Evolutionary conservation across 2,329 filamentous ascomycete species (phyloP).

Genomic region (Trichoderma hamatum): DNA sequence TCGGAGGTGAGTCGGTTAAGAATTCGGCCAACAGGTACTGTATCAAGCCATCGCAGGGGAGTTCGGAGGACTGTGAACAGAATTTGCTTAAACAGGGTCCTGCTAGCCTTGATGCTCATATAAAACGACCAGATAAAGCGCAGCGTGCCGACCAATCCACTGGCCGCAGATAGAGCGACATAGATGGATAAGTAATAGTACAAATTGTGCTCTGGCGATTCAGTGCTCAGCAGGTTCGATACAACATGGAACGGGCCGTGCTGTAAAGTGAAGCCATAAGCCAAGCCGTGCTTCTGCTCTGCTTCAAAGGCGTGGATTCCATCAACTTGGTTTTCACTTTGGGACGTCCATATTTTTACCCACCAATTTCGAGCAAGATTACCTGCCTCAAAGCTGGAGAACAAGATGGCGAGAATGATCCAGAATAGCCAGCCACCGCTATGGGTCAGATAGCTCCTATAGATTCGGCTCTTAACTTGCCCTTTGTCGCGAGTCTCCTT

Average conservation of each 20-base stretch:
- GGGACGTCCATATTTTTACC: conserved; percentile 64
- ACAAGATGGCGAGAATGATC: conserved; percentile 57
- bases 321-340: conserved; percentile 13
- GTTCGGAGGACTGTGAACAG: conserved; percentile 69
- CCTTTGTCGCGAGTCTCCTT: conserved; percentile 75
- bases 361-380: conserved; percentile 66
- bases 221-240: conserved; percentile 35
- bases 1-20: conserved; percentile 79
- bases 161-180: conserved; percentile 58
- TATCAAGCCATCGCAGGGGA: conserved; percentile 79
- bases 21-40: conserved; percentile 74
- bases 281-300: conserved; percentile 42
- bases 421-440: conserved; percentile 67
- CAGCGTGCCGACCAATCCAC: conserved; percentile 62
- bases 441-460: conserved; percentile 66
- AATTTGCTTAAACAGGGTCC: conserved; percentile 66
- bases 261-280: conserved; percentile 52
- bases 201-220: conserved; percentile 46
- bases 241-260: conserved; percentile 49
- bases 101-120: conserved; percentile 70
- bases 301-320: conserved; percentile 28
- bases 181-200: conserved; percentile 71
- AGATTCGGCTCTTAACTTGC: conserved; percentile 68
- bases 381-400: conserved; percentile 57
- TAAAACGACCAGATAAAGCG: conserved; percentile 66